phyloP scores from a whole-genome alignment of 2,329 filamentous ascomycete species.

The Lachnellula cervina region DNA sequence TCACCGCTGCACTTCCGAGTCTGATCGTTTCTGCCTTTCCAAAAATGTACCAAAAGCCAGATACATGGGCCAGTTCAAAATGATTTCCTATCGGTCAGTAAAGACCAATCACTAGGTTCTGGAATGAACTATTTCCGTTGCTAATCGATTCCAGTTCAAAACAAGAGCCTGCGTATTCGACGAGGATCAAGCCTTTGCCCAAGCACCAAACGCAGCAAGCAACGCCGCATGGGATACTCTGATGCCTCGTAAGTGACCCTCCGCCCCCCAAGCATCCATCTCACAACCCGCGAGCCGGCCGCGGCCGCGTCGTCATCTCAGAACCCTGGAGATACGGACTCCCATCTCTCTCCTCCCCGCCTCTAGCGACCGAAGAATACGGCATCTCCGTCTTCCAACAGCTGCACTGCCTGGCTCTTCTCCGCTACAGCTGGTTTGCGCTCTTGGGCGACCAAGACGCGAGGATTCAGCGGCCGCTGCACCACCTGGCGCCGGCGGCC shows the following conservation, averaged over 20 bases:
- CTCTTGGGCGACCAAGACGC: background rate
- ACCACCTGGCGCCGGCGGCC: slow-evolving; percentile 1
- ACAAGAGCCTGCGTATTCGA: background rate
- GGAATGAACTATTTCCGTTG: background rate
- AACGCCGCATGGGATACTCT: background rate
- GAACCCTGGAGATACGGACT: background rate
- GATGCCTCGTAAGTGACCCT: background rate
- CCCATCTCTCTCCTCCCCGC: background rate
- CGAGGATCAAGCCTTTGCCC: background rate
- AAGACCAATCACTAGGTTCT: background rate
- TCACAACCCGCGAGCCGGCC: background rate
- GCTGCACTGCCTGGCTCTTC: background rate
- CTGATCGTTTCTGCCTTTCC: background rate
- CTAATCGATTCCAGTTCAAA: background rate
- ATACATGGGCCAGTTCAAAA: background rate
- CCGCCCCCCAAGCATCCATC: background rate
- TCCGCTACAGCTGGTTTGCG: background rate
- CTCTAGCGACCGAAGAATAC: background rate
- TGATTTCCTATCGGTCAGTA: background rate
- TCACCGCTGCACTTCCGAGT: background rate
- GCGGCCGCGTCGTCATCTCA: background rate
- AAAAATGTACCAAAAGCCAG: background rate
- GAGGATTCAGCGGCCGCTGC: background rate
- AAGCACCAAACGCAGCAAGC: background rate
- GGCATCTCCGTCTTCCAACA: background rate